A percentile compares a stretch with the other conserved stretches of the same genome.
Conservation (phyloP, 192 early-diverging fungal species). For the Hyaloraphidium curvatum region DNA sequence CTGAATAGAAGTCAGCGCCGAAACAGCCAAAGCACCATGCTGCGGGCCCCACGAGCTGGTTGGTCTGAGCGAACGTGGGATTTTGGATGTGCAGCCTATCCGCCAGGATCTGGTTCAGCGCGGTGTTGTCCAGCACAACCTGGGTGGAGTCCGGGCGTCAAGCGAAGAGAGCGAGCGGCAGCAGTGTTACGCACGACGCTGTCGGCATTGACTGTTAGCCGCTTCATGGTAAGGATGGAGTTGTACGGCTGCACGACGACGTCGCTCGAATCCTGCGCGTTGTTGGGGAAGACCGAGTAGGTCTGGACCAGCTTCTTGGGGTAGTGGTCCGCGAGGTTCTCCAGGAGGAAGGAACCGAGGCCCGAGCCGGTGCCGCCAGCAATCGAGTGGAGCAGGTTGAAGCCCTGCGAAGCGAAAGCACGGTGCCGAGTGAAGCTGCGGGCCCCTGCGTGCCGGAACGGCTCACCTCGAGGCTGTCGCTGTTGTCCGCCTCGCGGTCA, state of each 20-base stretch:
- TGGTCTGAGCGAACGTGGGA: constrained; percentile 86
- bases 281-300: constrained; percentile 96
- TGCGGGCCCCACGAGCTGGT: constrained; percentile 84
- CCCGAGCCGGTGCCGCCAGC: constrained; percentile 98
- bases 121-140: constrained; percentile 91
- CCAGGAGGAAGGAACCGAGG: constrained; percentile 78
- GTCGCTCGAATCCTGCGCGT: constrained; percentile 67
- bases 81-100: constrained; percentile 85
- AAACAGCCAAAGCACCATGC: not conserved
- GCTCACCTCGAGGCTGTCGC: constrained; percentile 69
- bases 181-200: constrained; percentile 42
- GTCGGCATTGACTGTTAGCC: constrained; percentile 81
- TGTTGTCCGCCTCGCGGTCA: constrained; percentile 87
- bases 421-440: not conserved
- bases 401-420: constrained; percentile 41
- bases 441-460: not conserved
- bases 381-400: constrained; percentile 92
- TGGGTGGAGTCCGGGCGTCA: constrained; percentile 3
- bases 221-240: constrained; percentile 75
- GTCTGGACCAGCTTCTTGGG: constrained; percentile 96
- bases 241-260: constrained; percentile 98
- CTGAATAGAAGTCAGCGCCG: constrained; percentile 13
- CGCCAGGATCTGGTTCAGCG: constrained; percentile 74
- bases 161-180: not conserved
- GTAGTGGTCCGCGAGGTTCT: constrained; percentile 80